Evolutionary conservation across 2,329 filamentous ascomycete species (phyloP), one percentile per base, ranked within the genome.

Genomic region (Mycogone perniciosa): DNA sequence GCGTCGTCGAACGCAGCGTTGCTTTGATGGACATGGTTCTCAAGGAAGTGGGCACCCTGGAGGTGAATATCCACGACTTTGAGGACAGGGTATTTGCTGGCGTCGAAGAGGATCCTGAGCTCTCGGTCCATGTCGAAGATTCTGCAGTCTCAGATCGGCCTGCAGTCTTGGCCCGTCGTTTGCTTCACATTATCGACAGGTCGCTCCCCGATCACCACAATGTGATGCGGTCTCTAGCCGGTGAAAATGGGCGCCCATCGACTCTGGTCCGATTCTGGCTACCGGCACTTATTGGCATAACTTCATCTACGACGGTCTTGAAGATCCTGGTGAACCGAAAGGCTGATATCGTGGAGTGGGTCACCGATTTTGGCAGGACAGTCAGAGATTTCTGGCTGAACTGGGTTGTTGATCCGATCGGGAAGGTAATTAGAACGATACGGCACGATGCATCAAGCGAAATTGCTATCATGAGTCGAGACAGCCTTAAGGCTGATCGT

Each of bases 381-480:
- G 72, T 84, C 1, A 79, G 88, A 48, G 92, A 95, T 67, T 99
- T 99, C 65, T 96, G 91, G 88, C 76, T 84, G 54, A 99, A 99
- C 66, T 99, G 93, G 93, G 86, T 99, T 3, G 74, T 99, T 8
- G 86, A 95, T 57, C 93, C 93, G 0, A 76, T 83, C 1, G 82
- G 82, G 60, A 92, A 89, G 64, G 77, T 99, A 13, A 81, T 99
- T 52, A 84, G 86, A 44, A 99, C 93, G 0, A 97, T 99, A 58
- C 84, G 92, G 5, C 93, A 97, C 66, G 89, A 97, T 62, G 84
- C 88, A 60, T 86, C 84, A 58, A 96, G 89, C 64, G 92, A 97
- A 64, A 92, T 99, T 57, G 93, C 92, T 41, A 88, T 99, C 57
- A 93, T 99, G 87, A 96, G 90, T 71, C 88, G 89, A 53, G 86